phyloP scores from a whole-genome alignment of 2,329 filamentous ascomycete genomes.

The Penicillium psychrosexuale region DNA sequence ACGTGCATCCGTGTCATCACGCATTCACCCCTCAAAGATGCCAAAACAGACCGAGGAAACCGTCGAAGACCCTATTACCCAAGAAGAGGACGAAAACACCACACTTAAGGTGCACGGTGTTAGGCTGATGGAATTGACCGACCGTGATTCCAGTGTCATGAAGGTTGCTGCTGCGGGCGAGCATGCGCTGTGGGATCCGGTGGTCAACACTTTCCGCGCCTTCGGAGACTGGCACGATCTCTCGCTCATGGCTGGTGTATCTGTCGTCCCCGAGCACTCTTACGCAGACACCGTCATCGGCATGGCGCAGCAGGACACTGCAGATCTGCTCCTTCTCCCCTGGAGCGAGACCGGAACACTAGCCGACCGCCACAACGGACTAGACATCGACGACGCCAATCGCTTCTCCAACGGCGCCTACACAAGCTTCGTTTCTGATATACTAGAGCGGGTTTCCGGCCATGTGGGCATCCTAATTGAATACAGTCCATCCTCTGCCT shows the following conservation, averaged over 20 bases:
- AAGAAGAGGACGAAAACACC: constrained; percentile 18
- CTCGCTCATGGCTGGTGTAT: constrained; percentile 75
- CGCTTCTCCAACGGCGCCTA: constrained; percentile 63
- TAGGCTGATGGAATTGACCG: constrained; percentile 81
- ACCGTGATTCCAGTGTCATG: constrained; percentile 95
- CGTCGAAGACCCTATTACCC: constrained; percentile 22
- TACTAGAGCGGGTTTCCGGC: constrained; percentile 62
- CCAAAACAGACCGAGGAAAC: constrained; percentile 21
- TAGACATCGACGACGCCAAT: constrained; percentile 51
- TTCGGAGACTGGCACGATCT: constrained; percentile 83
- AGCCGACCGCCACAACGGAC: constrained; percentile 59
- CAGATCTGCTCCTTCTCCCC: constrained; percentile 76
- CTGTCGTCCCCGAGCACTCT: constrained; percentile 71
- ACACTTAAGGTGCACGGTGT: constrained; percentile 75
- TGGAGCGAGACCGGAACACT: constrained; percentile 84
- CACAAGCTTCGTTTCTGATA: constrained; percentile 67
- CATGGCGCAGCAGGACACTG: constrained; percentile 66
- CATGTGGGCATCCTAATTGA: constrained; percentile 79
- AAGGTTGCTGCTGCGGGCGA: constrained; percentile 80
- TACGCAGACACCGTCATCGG: constrained; percentile 74
- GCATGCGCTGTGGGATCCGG: constrained; percentile 68
- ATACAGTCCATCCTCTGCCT: constrained; percentile 56
- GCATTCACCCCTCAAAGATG: constrained; percentile 35
- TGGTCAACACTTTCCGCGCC: constrained; percentile 86
- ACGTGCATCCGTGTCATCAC: constrained; percentile 31